Conservation (phyloP, 106 monocot species). For the Narthecium ossifragum region DNA sequence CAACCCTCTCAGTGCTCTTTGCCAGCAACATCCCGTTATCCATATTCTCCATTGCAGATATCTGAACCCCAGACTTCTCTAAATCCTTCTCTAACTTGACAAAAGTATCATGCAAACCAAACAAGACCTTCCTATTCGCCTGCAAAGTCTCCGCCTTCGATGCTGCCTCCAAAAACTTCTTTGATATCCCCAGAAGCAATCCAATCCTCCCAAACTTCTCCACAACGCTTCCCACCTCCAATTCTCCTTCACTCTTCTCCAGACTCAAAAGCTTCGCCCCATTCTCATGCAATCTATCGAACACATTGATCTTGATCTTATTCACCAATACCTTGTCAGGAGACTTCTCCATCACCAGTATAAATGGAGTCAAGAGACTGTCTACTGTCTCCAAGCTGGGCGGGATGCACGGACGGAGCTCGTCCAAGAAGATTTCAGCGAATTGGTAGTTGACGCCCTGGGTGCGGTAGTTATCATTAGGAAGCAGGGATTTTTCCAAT, state of each 20-base stretch:
- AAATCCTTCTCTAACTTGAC: constrained; percentile 75
- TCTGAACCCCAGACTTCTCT: constrained; percentile 50
- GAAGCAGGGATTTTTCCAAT: constrained; percentile 47
- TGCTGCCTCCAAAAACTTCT: constrained; percentile 58
- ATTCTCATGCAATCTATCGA: constrained; percentile 37
- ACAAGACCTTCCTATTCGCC: constrained; percentile 61
- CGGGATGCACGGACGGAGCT: constrained; percentile 55
- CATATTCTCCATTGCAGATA: constrained; percentile 19
- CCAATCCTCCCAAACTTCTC: constrained; percentile 59
- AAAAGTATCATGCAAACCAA: constrained; percentile 50
- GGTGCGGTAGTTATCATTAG: constrained; percentile 37
- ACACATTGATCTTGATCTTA: constrained; percentile 68
- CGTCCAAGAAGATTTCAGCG: constrained; percentile 80
- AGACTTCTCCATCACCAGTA: constrained; percentile 46
- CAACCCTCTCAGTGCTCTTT: constrained; percentile 10
- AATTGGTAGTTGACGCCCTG: constrained; percentile 76
- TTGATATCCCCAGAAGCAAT: constrained; percentile 47
- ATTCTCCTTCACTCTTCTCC: constrained; percentile 13
- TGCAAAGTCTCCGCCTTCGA: constrained; percentile 47
- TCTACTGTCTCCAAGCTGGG: constrained; percentile 23
- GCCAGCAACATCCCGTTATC: constrained; percentile 28
- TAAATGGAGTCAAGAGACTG: constrained; percentile 46
- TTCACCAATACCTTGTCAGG: constrained; percentile 55
- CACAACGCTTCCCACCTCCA: constrained; percentile 25
- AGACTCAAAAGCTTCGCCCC: constrained; percentile 37